Evolutionary conservation across 2,329 filamentous ascomycete genomes (phyloP).

Genomic region (Penicillium sp.): DNA sequence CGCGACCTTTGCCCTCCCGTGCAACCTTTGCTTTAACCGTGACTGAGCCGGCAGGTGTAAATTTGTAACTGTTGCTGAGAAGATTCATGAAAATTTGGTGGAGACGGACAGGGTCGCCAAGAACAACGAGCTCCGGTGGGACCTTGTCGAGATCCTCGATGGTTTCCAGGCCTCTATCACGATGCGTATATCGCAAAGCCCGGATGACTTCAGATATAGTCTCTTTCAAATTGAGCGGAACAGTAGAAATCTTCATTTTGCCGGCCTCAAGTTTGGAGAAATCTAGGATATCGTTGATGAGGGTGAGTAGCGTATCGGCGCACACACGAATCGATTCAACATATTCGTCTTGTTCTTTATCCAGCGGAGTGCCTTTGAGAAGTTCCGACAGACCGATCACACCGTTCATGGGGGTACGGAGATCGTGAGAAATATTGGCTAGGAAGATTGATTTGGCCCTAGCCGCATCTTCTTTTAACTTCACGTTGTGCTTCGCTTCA

Average conservation of each 20-base stretch:
- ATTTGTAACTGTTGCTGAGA: constrained; percentile 90
- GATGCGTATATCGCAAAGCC: constrained; percentile 62
- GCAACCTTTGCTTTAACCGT: constrained; percentile 76
- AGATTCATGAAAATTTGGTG: constrained; percentile 79
- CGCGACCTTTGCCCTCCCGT: constrained; percentile 66
- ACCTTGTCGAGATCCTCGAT: constrained; percentile 63
- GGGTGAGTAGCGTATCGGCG: constrained; percentile 72
- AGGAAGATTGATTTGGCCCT: constrained; percentile 90
- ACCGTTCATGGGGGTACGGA: constrained; percentile 93
- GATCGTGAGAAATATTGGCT: constrained; percentile 82
- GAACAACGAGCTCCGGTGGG: constrained; percentile 63
- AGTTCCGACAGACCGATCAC: constrained; percentile 75
- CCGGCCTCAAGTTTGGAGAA: constrained; percentile 84
- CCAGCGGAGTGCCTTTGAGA: constrained; percentile 57
- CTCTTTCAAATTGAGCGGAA: constrained; percentile 72
- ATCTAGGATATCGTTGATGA: constrained; percentile 89
- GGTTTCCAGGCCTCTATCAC: constrained; percentile 59
- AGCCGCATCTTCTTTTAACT: constrained; percentile 65
- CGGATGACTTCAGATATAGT: constrained; percentile 65
- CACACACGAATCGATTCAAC: constrained; percentile 65
- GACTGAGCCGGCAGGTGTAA: constrained; percentile 82
- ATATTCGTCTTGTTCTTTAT: constrained; percentile 60
- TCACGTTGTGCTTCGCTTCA: constrained; percentile 63
- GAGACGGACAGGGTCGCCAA: constrained; percentile 80
- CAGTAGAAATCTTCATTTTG: constrained; percentile 84